These are phyloP conservation scores for Termitomyces sp. DNA, from an alignment of 768 basidiomycete species.

Conservation along the genomic window DNA sequence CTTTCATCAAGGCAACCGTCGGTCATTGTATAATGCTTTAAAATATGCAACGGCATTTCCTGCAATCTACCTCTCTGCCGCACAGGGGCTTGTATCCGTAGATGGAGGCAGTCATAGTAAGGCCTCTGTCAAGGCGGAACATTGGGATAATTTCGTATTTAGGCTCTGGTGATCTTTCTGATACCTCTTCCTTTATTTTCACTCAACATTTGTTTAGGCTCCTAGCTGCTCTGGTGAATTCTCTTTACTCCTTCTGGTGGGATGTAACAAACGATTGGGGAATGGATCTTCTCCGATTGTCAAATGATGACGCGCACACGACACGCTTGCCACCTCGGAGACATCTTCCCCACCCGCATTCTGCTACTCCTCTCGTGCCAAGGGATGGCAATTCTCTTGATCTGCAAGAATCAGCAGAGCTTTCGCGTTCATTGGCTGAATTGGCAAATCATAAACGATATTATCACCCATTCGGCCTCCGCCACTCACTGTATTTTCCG, in stretches of 20 bases:
- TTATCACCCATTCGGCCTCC: constrained; percentile 67
- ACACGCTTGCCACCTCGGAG: constrained; percentile 33
- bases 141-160: constrained; percentile 76
- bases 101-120: constrained; percentile 50
- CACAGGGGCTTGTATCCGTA: constrained; percentile 70
- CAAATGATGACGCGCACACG: constrained; percentile 24
- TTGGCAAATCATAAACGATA: constrained; percentile 17
- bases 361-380: constrained; percentile 25
- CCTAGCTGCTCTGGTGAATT: constrained; percentile 81
- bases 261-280: constrained; percentile 99
- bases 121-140: constrained; percentile 51
- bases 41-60: constrained; percentile 98
- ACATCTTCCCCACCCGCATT: constrained; percentile 44
- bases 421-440: constrained; percentile 5
- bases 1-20: constrained; percentile 54
- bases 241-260: constrained; percentile 98
- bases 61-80: constrained; percentile 91
- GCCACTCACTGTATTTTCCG: constrained; percentile 72
- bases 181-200: neutral
- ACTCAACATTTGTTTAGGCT: constrained; percentile 51
- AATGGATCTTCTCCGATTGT: constrained; percentile 60
- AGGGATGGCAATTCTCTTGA: constrained; percentile 10
- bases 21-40: constrained; percentile 84
- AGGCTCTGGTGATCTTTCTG: constrained; percentile 66
- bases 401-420: constrained; percentile 1